Evolutionary conservation across 768 basidiomycete species (phyloP), one percentile per base, ranked within the genome.

Genomic region (Mycena pura): DNA sequence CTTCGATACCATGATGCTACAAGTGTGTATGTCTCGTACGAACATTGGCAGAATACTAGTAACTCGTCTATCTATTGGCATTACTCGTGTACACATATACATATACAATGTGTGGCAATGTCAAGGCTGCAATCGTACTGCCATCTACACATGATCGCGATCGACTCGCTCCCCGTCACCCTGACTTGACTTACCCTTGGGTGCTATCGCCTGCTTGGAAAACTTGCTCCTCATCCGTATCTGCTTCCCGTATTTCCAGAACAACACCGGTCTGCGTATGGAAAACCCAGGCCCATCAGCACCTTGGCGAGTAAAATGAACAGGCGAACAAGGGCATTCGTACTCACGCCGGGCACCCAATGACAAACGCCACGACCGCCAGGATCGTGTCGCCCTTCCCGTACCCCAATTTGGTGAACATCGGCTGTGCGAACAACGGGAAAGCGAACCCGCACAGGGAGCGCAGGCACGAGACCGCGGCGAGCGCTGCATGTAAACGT

Each of bases 371-470:
- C 2, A 82, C 63, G 9, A 69, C 80, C 0, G 90, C 90, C 6
- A 93, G 78, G 3, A 92, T 77, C 0, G 90, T 88, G 62, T 86
- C 74, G 8, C 88, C 89, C 60, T 86, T 88, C 0, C 90, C 91
- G 56, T 87, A 89, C 4, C 90, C 91, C 0, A 92, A 76, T 14
- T 77, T 75, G 1, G 76, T 71, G 72, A 84, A 92, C 85, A 92
- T 89, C 34, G 82, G 76, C 19, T 88, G 86, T 3, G 86, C 89
- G 65, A 93, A 93, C n/a, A 93, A 74, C 2, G 91, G 92, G 69
- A 93, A 92, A 1, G 82, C 86, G 52, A 91, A 92, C 0, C 91
- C 91, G 1, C 85, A 84, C 0, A 91, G 54, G 0, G 87, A 85
- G 24, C 91, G 85, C 14, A 91, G 70, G 69, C 73, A 88, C 0